Conservation (phyloP, 345 rosid genomes). For the Geranium brycei region DNA sequence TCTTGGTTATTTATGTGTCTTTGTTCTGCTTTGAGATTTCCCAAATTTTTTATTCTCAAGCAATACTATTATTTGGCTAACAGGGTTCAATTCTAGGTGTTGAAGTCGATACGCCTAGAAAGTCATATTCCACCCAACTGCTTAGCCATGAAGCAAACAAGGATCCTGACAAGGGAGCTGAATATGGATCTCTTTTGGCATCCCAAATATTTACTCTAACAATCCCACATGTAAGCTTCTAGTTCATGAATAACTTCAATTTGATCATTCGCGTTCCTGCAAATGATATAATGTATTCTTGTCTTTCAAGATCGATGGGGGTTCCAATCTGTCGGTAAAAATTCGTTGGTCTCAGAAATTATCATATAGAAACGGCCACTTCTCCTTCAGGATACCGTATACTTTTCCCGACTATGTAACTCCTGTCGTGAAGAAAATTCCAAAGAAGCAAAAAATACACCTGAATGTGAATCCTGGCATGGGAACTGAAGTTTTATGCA, state of each 20-base stretch:
- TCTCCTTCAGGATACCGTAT: slow-evolving; percentile 54
- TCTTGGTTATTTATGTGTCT: not conserved
- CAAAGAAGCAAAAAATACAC: slow-evolving; percentile 58
- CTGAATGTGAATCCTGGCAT: slow-evolving; percentile 56
- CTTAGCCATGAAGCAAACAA: slow-evolving; percentile 27
- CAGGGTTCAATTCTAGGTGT: slow-evolving; percentile 98
- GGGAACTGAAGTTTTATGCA: slow-evolving; percentile 50
- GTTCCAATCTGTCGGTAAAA: slow-evolving; percentile 53
- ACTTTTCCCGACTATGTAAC: slow-evolving; percentile 73
- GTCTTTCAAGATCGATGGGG: slow-evolving; percentile 66
- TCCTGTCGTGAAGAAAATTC: slow-evolving; percentile 66
- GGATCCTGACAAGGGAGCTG: slow-evolving; percentile 30
- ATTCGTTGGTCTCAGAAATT: slow-evolving; percentile 73
- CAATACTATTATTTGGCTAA: slow-evolving; percentile 49
- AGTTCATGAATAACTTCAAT: not conserved
- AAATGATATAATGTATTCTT: not conserved
- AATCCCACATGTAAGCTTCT: slow-evolving; percentile 47
- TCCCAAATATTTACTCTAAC: slow-evolving; percentile 60
- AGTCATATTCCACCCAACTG: slow-evolving; percentile 44
- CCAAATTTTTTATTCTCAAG: slow-evolving; percentile 15
- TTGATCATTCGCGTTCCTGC: not conserved
- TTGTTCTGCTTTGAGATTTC: not conserved
- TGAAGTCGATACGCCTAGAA: slow-evolving; percentile 58
- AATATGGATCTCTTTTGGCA: slow-evolving; percentile 53
- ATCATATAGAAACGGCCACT: slow-evolving; percentile 40